Base-by-base conservation (phyloP, 2,329 filamentous ascomycete genomes). In the Fusarium sambucinum region DNA sequence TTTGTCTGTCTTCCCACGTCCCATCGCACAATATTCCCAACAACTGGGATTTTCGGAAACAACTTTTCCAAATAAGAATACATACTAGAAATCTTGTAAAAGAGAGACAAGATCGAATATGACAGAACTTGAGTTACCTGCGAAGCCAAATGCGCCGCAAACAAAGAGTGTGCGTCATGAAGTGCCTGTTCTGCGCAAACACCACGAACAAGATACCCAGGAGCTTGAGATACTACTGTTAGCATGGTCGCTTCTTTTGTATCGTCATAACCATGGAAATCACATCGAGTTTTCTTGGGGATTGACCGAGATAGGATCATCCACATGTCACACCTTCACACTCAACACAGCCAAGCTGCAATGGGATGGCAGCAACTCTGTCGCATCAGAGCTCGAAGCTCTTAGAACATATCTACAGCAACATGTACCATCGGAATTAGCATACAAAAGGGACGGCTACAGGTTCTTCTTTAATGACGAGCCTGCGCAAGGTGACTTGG, bases 381-480 rank as follows among this genome's bases (percentile, higher is more conserved):
- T 73, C 40, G 51, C 55, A 19, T 63, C 64, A 2, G 67, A 73
- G 33, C 55, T 73, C 1, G n/a, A 69, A 16, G 62, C 59, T 5
- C 48, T 72, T 7, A 70, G 62, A 14, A 42, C 27, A 8, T 63
- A 73, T 11, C 51, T 71, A 10, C 54, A 52, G 6, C 53, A 72
- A 5, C 55, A 72, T 19, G 17, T 71, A 37, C 47, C 57, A n/a
- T 41, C 58, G 21, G 53, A 65, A 23, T 9, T 44, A 2, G 48
- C 62, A 3, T 12, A 57, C 12, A 50, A 48, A 19, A 50, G 54
- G n/a, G 50, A 63, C 1, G 57, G 53, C 5, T 65, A 56, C 23
- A 63, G 37, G 3, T 50, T 73, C 44, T 70, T 72, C 61, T 57
- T 73, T 23, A 73, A 73, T n/a, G 71, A 73, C 14, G 71, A 73